Base-by-base conservation (phyloP, 768 basidiomycete genomes). In the Gloeostereum incarnatum region DNA sequence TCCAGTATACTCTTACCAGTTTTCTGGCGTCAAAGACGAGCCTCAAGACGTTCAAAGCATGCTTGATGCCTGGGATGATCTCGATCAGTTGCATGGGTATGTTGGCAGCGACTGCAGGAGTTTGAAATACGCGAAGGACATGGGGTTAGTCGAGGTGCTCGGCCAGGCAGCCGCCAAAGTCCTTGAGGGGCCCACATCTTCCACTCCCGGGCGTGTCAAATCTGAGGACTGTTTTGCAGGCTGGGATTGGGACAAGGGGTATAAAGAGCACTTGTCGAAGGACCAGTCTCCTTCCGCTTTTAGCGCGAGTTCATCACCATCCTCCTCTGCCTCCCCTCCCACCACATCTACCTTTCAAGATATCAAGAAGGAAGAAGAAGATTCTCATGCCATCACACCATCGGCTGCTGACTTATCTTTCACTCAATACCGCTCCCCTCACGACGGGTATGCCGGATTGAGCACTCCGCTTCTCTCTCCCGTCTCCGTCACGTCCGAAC, bases 1-100 rank as follows among this genome's bases (percentile, higher is more conserved):
- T 17, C 17, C 29, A 13, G 29, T 6, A 13, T 17, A 30, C 2
- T 30, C 13, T 35, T 22, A 5, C 13, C 24, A 61, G 21, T 56
- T 63, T 17, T 49, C 66, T 6, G 45, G 56, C 6, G 69, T 82
- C 44, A 80, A 82, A 54, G 68, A 73, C 44, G 79, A 83, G 45
- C 68, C 70, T 1, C 61, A 59, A 14, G 79, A 84, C 46, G 69
- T 81, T 3, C 71, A 76, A 46, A 72, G 72, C 9, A 69, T 81
- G 58, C 54, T 83, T 31, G 78, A 81, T 40, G 73, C 73, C 13
- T 86, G 81, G 81, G 82, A 84, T 36, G 69, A 72, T 45, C 64
- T 76, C 42, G 77, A 80, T 48, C 36, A 34, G 31, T 46, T 43
- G 13, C n/a, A 1, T 27, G 14, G 27, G 21, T 8, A 23, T 20